Evolutionary conservation across 225 moss, liverwort and hornwort species (phyloP).

Genomic region (Marchantia paleacea): DNA sequence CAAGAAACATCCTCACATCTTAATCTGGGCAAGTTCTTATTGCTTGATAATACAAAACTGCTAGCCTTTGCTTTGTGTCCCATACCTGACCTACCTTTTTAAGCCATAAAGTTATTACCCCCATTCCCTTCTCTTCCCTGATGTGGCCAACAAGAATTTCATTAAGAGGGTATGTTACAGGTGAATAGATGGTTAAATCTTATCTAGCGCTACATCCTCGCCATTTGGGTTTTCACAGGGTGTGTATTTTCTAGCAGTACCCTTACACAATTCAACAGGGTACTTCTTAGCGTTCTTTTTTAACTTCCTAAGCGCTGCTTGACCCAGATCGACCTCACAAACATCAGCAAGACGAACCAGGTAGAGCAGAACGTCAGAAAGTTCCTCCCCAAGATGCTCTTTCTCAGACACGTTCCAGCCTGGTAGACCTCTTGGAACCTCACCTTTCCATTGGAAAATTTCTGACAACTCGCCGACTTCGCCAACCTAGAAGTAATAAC

Average conservation of each 20-base stretch:
- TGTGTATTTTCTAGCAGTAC: slow-evolving; percentile 75
- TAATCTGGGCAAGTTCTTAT: slow-evolving; percentile 15
- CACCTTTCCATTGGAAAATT: slow-evolving; percentile 98
- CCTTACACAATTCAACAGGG: slow-evolving; percentile 91
- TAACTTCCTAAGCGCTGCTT: slow-evolving; percentile 82
- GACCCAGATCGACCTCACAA: slow-evolving; percentile 87
- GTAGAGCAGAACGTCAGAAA: slow-evolving; percentile 89
- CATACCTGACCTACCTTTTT: slow-evolving; percentile 17
- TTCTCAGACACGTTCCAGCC: slow-evolving; percentile 91
- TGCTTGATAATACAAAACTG: slow-evolving; percentile 28
- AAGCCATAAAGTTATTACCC: slow-evolving; percentile 37
- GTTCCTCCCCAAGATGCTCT: slow-evolving; percentile 95
- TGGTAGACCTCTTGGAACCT: slow-evolving; percentile 82
- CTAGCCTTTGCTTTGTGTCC: slow-evolving; percentile 13
- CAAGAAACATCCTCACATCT: slow-evolving; percentile 8
- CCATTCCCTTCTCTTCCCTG: slow-evolving; percentile 31
- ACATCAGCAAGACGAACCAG: slow-evolving; percentile 91
- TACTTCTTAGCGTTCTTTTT: slow-evolving; percentile 91
- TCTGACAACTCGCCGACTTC: slow-evolving; percentile 98
- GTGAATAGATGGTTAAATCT: slow-evolving; percentile 30
- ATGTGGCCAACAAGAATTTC: slow-evolving; percentile 50
- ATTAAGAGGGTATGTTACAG: slow-evolving; percentile 52
- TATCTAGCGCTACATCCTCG: slow-evolving; percentile 49
- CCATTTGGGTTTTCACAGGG: slow-evolving; percentile 44
- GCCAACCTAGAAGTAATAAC: slow-evolving; percentile 60